These are phyloP conservation scores for Bremia lactucae DNA, from an alignment of 352 stramenopile species.

Conservation along the genomic window DNA sequence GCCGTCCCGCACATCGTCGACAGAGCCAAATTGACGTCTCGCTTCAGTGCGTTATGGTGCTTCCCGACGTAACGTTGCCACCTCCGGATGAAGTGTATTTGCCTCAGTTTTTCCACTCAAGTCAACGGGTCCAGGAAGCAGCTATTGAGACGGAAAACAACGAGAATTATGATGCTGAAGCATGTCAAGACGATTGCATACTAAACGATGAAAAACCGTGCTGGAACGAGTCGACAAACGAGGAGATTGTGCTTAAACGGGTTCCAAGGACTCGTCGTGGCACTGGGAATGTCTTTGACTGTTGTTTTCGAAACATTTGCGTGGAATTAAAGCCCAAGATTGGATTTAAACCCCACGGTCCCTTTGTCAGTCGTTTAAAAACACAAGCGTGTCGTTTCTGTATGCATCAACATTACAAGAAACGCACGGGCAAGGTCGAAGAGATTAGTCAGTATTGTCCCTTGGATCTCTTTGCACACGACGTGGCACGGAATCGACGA, in stretches of 20 bases:
- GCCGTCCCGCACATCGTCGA: conserved; percentile 41
- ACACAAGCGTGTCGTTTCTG: conserved; percentile 68
- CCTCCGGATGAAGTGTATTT: conserved; percentile 37
- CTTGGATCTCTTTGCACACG: conserved; percentile 68
- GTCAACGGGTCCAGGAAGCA: conserved; percentile 16
- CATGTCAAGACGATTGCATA: too few species aligned
- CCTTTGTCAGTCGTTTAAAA: conserved; percentile 51
- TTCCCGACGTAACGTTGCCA: conserved; percentile 67
- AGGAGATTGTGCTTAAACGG: conserved; percentile 7
- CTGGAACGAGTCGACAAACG: too few species aligned
- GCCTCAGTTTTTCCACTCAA: conserved; percentile 36
- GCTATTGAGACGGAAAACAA: conserved; percentile 7
- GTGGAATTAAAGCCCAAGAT: conserved; percentile 86
- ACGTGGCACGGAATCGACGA: conserved; percentile 39
- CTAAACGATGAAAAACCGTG: too few species aligned
- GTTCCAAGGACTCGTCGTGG: conserved; percentile 28
- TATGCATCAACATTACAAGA: conserved; percentile 86
- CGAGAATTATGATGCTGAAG: conserved; percentile 17
- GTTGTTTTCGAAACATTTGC: conserved; percentile 78
- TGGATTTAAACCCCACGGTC: conserved; percentile 53
- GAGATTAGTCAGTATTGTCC: conserved; percentile 79
- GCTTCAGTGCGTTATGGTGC: conserved; percentile 63
- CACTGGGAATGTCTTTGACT: conserved; percentile 67
- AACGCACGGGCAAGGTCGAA: conserved; percentile 54
- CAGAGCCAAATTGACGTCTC: conserved; percentile 70